Conservation (phyloP, 768 basidiomycete species). For the Lentinula lateritia region DNA sequence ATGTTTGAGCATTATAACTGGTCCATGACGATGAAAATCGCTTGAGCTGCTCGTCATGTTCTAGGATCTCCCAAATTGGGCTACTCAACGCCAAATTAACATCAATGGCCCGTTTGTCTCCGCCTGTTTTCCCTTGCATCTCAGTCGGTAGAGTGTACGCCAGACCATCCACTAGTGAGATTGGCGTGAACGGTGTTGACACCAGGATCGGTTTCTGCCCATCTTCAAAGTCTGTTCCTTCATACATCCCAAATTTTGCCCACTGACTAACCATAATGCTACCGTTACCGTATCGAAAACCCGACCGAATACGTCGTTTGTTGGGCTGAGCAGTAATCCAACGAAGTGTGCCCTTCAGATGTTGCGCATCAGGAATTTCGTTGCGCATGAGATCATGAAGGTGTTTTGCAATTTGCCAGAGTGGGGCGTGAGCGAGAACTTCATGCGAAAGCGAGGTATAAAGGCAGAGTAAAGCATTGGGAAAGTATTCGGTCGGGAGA, state of each 20-base stretch:
- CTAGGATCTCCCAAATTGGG: conserved; percentile 13
- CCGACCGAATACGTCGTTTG: neutral
- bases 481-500: conserved; percentile 9
- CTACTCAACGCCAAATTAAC: conserved; percentile 12
- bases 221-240: conserved; percentile 9
- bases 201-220: conserved; percentile 9
- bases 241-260: conserved; percentile 17
- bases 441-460: conserved; percentile 6
- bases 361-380: neutral
- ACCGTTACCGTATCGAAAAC: conserved; percentile 13
- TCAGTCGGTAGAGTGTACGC: conserved; percentile 12
- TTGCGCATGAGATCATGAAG: conserved; percentile 12
- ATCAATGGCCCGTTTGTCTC: conserved; percentile 13
- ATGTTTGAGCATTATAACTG: neutral
- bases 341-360: conserved; percentile 7
- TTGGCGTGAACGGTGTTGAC: conserved; percentile 15
- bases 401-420: conserved; percentile 14
- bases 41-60: neutral
- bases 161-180: conserved; percentile 13
- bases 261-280: conserved; percentile 15
- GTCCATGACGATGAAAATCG: neutral
- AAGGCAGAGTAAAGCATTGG: conserved; percentile 9
- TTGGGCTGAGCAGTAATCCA: conserved; percentile 15
- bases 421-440: conserved; percentile 9
- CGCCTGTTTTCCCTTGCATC: conserved; percentile 5